A percentile compares a stretch with the other conserved stretches of the same genome.
Conservation (phyloP, 2,329 filamentous ascomycete species). For the Apiospora saccharicola region DNA sequence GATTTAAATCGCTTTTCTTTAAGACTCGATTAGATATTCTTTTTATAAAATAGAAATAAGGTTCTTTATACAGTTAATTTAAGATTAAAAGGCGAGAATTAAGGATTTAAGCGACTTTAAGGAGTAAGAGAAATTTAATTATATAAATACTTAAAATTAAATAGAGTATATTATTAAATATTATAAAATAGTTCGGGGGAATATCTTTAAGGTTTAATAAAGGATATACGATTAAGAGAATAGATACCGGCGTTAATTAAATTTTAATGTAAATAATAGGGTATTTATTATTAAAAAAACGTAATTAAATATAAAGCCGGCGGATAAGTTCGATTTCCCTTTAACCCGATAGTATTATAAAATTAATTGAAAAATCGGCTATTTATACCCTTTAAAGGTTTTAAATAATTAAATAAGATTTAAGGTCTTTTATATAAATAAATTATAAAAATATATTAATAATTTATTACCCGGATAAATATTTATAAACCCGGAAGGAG, state of each 20-base stretch:
- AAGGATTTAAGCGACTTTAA: background rate
- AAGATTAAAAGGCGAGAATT: background rate
- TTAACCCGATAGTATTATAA: background rate
- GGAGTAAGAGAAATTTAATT: background rate
- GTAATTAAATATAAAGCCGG: too few species aligned
- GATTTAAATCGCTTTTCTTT: background rate
- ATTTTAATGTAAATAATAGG: background rate
- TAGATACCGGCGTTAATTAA: background rate
- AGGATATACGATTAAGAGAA: background rate
- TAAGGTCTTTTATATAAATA: background rate
- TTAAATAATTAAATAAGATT: background rate
- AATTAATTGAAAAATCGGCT: background rate
- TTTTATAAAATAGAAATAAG: background rate
- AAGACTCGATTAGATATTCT: background rate
- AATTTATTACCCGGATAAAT: background rate
- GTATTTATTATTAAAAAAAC: background rate
- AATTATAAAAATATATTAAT: background rate
- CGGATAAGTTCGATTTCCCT: background rate
- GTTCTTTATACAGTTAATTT: background rate
- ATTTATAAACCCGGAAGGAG: background rate
- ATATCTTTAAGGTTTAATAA: background rate
- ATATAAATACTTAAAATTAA: background rate
- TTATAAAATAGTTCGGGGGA: background rate
- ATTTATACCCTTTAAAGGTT: background rate
- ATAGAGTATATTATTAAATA: background rate